These are phyloP conservation scores for Ceriops zippeliana DNA, from an alignment of 345 rosid genomes.

Conservation along the genomic window DNA sequence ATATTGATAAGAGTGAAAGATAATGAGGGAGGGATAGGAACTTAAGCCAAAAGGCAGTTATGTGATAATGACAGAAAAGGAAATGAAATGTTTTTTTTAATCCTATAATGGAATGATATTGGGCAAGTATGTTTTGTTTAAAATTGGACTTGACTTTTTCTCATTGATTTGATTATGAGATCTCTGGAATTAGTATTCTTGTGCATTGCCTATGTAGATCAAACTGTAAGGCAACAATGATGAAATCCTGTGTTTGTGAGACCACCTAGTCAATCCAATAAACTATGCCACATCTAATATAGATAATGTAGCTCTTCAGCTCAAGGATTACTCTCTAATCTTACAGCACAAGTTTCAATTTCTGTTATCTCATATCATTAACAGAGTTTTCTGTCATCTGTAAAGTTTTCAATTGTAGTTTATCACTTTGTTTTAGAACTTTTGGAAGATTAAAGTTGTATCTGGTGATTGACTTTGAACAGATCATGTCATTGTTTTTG, in stretches of 20 bases:
- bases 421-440: background rate
- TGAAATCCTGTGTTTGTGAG: no score
- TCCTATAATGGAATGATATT: background rate
- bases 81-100: background rate
- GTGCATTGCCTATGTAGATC: no score
- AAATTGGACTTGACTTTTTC: background rate
- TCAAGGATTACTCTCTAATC: background rate
- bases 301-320: no score
- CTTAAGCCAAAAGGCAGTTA: background rate
- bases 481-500: conserved; percentile 86
- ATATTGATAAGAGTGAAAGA: background rate
- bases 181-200: no score
- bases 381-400: background rate
- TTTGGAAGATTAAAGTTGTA: background rate
- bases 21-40: background rate
- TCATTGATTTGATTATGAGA: background rate
- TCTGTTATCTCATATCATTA: background rate
- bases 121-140: background rate
- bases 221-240: no score
- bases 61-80: background rate
- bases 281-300: no score
- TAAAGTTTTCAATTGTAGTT: no score
- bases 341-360: background rate
- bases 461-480: conserved; percentile 14
- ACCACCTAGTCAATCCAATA: no score